These are phyloP conservation scores for Stentor coeruleus DNA, from an alignment of 73 alveolate genomes.

Conservation along the genomic window DNA sequence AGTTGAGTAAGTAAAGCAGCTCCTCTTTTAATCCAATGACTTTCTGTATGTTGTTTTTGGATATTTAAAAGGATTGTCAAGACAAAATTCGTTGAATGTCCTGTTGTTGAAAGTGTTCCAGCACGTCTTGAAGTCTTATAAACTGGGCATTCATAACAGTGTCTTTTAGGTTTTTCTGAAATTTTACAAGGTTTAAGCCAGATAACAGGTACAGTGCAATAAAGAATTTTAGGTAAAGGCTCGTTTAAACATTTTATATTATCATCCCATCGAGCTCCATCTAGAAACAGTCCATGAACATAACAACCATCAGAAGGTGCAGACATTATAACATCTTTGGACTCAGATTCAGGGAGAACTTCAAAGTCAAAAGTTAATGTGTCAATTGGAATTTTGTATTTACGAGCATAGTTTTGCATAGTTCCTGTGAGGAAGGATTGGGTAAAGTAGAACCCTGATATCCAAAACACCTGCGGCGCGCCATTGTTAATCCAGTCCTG, in stretches of 20 bases:
- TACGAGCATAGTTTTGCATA: slow-evolving; percentile 85
- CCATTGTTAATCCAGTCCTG: slow-evolving; percentile 98
- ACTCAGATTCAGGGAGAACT: slow-evolving; percentile 79
- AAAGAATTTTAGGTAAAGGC: slow-evolving; percentile 88
- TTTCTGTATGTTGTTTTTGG: slow-evolving; percentile 80
- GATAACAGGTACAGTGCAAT: slow-evolving; percentile 81
- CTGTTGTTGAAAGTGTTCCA: slow-evolving; percentile 98
- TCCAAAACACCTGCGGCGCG: slow-evolving; percentile 99
- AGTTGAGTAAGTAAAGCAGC: slow-evolving; percentile 97
- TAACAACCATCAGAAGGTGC: slow-evolving; percentile 98
- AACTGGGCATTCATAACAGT: slow-evolving; percentile 93
- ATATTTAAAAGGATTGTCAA: slow-evolving; percentile 87
- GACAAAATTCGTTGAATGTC: slow-evolving; percentile 99
- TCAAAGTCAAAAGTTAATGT: slow-evolving; percentile 82
- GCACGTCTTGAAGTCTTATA: slow-evolving; percentile 98
- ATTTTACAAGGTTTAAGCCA: slow-evolving; percentile 85
- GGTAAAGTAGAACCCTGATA: slow-evolving; percentile 99
- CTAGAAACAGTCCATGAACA: slow-evolving; percentile 97
- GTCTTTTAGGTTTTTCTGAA: slow-evolving; percentile 42
- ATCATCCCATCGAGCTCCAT: slow-evolving; percentile 99
- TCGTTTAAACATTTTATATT: slow-evolving; percentile 76
- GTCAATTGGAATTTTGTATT: slow-evolving; percentile 90
- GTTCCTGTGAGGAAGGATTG: slow-evolving; percentile 99
- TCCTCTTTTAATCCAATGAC: slow-evolving; percentile 99
- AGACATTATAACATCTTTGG: slow-evolving; percentile 71